Base-by-base conservation (phyloP, 2,329 filamentous ascomycete genomes). In the Phyllachora maydis region DNA sequence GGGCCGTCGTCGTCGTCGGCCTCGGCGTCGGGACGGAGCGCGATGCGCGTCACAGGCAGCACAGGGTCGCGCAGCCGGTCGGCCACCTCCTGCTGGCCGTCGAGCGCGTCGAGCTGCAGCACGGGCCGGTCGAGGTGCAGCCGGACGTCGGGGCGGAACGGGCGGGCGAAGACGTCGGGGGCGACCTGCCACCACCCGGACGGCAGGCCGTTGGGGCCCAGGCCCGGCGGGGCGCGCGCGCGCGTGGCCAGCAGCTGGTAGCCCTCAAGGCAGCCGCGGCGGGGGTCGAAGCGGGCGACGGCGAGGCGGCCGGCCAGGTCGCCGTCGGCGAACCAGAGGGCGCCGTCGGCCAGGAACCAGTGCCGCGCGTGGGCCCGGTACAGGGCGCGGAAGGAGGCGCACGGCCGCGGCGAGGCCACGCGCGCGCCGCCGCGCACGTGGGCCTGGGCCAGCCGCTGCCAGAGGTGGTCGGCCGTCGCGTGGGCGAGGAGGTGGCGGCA, bases 301-400 rank as follows among this genome's bases (percentile, higher is more conserved):
- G 91, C 58, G 19, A 92, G 46, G 40, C 74, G 75, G 0, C 83
- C 83, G 2, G 63, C 71, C 22, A 79, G 58, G 15, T 70, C 61
- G 3, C 56, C 59, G 43, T 92, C 79, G 28, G 68, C 65, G 39
- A 92, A 85, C 83, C 83, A 93, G 32, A 93, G 54, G 45, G 77
- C 83, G 40, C 77, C 57, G 24, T 64, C 67, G 0, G 77, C 59
- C 1, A 93, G 54, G 38, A 91, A 92, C 83, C 83, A 93, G 36
- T 72, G 67, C 1, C 74, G 72, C 32, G 88, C 63, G 41, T 88
- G 76, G 11, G 69, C 59, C 19, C 60, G 51, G 42, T 76, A 92
- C 3, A 92, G 61, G 14, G 74, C 59, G 27, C 65, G 65, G 46
- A 71, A 92, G 13, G 57, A 69, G 3, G 49, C 35, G 36, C 61